Conservation (phyloP, 2,329 filamentous ascomycete genomes). For the Pseudopithomyces chartarum region DNA sequence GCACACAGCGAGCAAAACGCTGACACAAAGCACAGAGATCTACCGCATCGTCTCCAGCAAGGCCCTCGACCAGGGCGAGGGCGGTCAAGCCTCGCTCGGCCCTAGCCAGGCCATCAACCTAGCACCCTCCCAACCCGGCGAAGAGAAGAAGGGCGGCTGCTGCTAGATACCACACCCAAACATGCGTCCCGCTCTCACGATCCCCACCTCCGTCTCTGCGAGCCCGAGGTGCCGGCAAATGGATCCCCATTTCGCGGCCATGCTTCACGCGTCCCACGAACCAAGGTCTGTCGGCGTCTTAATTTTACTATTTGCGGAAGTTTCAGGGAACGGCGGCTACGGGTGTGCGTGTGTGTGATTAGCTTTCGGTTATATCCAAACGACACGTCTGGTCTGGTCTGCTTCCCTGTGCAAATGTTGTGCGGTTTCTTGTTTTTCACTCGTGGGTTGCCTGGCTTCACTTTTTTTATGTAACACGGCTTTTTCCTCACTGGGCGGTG, state of each 20-base stretch:
- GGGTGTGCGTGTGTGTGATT: too few relatives aligned
- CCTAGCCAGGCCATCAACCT: background rate
- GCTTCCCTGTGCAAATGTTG: slow-evolving; percentile 31
- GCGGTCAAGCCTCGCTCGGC: slow-evolving; percentile 76
- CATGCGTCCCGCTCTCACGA: slow-evolving; percentile 17
- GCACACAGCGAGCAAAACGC: background rate
- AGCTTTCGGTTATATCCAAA: slow-evolving; percentile 28
- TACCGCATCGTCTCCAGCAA: slow-evolving; percentile 99
- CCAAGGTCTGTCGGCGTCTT: slow-evolving; percentile 36
- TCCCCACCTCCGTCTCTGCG: slow-evolving; percentile 12
- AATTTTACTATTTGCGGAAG: slow-evolving; percentile 37
- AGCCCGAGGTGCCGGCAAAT: slow-evolving; percentile 18
- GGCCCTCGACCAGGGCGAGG: slow-evolving; percentile 88
- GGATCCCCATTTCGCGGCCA: slow-evolving; percentile 22
- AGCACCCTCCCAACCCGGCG: slow-evolving; percentile 70
- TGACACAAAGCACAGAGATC: slow-evolving; percentile 70
- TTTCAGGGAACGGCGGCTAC: slow-evolving; percentile 22
- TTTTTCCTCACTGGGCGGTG: slow-evolving; percentile 26
- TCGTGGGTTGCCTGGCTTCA: slow-evolving; percentile 25
- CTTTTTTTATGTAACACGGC: slow-evolving; percentile 35
- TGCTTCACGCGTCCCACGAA: slow-evolving; percentile 41
- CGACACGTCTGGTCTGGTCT: slow-evolving; percentile 37
- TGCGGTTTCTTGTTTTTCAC: slow-evolving; percentile 17
- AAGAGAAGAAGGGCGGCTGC: slow-evolving; percentile 79
- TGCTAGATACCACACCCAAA: slow-evolving; percentile 60